Evolutionary conservation across 2,329 filamentous ascomycete species (phyloP).

Genomic region (Fusarium napiforme): DNA sequence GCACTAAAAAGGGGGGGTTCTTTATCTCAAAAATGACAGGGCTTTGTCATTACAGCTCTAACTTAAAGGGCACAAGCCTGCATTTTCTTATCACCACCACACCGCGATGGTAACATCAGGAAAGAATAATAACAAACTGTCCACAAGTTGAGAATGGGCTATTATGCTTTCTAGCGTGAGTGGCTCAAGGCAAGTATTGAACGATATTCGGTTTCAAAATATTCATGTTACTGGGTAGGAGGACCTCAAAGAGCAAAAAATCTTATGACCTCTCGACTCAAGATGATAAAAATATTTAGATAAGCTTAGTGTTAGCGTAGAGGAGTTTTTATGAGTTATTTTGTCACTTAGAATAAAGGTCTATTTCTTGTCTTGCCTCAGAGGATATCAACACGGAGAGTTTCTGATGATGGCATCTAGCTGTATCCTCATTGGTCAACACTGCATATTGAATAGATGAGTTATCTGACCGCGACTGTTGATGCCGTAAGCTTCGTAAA

Average conservation of each 20-base stretch:
- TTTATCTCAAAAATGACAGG: constrained; percentile 23
- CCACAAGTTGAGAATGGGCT: neutral
- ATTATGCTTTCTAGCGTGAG: neutral
- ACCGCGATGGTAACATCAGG: constrained; percentile 2
- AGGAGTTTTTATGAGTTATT: neutral
- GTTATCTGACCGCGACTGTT: neutral
- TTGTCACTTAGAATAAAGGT: neutral
- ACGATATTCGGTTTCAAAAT: neutral
- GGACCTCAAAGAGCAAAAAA: neutral
- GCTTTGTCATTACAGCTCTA: neutral
- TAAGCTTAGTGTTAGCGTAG: neutral
- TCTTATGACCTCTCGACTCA: neutral
- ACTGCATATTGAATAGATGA: neutral
- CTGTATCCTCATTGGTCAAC: constrained; percentile 5
- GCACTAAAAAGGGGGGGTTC: constrained; percentile 44
- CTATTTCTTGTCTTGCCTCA: neutral
- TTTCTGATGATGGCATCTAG: constrained; percentile 6
- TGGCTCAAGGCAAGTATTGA: neutral
- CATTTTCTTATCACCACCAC: constrained; percentile 29
- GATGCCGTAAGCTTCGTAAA: neutral
- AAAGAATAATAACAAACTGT: neutral
- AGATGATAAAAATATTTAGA: neutral
- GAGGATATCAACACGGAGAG: neutral
- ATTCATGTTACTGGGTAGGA: neutral
- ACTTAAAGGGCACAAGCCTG: constrained; percentile 25